Evolutionary conservation across 257 asterid species (phyloP), one percentile per base, ranked within the genome.

Genomic region (Rehmannia glutinosa): DNA sequence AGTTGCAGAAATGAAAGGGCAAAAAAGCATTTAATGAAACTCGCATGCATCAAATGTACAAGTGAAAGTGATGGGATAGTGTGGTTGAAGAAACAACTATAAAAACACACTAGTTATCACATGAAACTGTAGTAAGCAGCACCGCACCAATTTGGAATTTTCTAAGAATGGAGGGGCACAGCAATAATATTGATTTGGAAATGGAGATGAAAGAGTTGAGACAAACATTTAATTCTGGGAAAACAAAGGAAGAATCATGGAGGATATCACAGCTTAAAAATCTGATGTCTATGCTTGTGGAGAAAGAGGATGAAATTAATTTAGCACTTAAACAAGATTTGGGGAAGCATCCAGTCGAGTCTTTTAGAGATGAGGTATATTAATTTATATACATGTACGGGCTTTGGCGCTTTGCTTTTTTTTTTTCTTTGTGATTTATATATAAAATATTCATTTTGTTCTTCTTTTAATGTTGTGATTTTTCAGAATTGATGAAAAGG

Each of bases 181-280:
- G 3, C 12, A 65, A 16, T 46, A 46, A 32, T 32, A 70, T 11
- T 38, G 75, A 41, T 39, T 7, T 83, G 63, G 84, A 80, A 38
- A 63, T 8, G 38, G 84, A 75, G 21, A 3, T 82, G 49, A 68
- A 56, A 60, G 87, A 75, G 69, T 17, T 89, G 77, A 83, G 83
- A 51, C 66, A 77, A n/a, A 75, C 91, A 9, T 87, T 62, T 58
- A 79, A 58, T 54, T 77, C 85, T 20, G 96, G 94, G 16, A 83
- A 70, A 73, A 91, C 98, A 0, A 85, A 62, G 64, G 87, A 79
- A 62, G 92, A 77, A 69, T 74, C 90, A 2, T 91, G 98, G 98
- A 74, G 98, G 38, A 85, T 78, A 42, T 28, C 86, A 0, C 98
- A 91, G 56, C 82, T 91, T 0, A 65, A 81, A 42, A 84, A 52